Conservation (phyloP, 1,284 basidiomycete genomes). For the Vanrija humicola region DNA sequence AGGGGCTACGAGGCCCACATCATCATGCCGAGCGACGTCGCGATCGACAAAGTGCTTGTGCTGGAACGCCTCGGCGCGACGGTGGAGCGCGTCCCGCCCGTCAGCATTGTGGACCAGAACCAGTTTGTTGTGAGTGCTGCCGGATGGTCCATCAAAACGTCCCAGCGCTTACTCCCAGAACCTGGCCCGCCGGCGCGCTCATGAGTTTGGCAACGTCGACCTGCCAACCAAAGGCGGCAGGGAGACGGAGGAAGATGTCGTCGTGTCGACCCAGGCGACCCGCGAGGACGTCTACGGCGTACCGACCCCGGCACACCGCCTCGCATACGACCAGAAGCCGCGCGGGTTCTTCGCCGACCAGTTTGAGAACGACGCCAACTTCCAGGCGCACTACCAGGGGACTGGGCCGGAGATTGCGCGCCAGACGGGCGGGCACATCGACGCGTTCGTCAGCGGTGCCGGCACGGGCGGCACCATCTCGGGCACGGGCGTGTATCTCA, state of each 20-base stretch:
- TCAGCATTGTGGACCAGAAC: conserved; percentile 89
- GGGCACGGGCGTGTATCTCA: conserved; percentile 77
- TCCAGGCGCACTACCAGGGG: conserved; percentile 78
- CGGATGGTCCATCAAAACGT: background rate
- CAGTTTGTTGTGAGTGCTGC: conserved; percentile 60
- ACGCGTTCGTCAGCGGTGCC: conserved; percentile 92
- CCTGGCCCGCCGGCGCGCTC: conserved; percentile 70
- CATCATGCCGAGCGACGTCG: conserved; percentile 91
- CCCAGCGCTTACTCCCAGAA: conserved; percentile 55
- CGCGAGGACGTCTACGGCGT: conserved; percentile 43
- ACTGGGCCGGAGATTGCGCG: conserved; percentile 96
- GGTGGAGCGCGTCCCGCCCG: conserved; percentile 75
- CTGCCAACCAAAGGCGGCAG: conserved; percentile 24
- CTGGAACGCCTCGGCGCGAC: conserved; percentile 79
- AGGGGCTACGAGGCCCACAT: conserved; percentile 56
- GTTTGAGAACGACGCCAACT: conserved; percentile 91
- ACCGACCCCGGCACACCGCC: background rate
- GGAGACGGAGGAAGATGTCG: conserved; percentile 25
- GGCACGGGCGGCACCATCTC: conserved; percentile 95
- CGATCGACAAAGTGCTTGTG: conserved; percentile 80
- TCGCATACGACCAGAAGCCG: conserved; percentile 27
- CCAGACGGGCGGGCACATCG: conserved; percentile 76
- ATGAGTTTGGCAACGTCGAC: conserved; percentile 61
- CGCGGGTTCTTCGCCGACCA: conserved; percentile 77
- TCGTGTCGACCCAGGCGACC: conserved; percentile 59